Percentiles rank a stretch among this genome's conserved stretches.
These are phyloP conservation scores for Lichtheimia ramosa DNA, from an alignment of 371 early-diverging fungal genomes.

Conservation along the genomic window DNA sequence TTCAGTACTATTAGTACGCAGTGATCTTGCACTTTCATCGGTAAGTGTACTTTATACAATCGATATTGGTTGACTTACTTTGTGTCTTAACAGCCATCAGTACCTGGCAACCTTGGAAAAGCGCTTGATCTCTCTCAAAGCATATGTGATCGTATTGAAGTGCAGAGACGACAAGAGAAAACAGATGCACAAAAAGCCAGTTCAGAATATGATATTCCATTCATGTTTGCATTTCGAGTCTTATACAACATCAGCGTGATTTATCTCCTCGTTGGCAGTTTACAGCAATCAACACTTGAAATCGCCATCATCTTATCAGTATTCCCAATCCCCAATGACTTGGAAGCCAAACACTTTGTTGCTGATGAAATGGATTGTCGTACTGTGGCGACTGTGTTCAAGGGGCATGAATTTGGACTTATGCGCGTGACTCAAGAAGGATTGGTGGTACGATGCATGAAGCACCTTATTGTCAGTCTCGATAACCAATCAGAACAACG, in stretches of 20 bases:
- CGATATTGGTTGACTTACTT: not conserved
- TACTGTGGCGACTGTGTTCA: slow-evolving; percentile 34
- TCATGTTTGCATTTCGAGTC: slow-evolving; percentile 53
- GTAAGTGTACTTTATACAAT: slow-evolving; percentile 15
- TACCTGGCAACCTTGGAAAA: slow-evolving; percentile 45
- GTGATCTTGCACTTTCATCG: slow-evolving; percentile 45
- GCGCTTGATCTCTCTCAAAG: slow-evolving; percentile 43
- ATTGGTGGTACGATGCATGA: slow-evolving; percentile 46
- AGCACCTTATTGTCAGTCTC: slow-evolving; percentile 46
- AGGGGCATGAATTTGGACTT: slow-evolving; percentile 47
- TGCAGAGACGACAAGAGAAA: slow-evolving; percentile 39
- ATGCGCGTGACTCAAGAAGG: slow-evolving; percentile 53
- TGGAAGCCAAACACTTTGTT: slow-evolving; percentile 40
- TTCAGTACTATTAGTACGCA: slow-evolving; percentile 38
- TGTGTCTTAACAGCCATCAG: slow-evolving; percentile 30
- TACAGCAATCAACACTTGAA: slow-evolving; percentile 52
- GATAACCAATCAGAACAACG: slow-evolving; percentile 45
- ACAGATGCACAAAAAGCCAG: slow-evolving; percentile 11
- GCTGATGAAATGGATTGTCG: slow-evolving; percentile 41
- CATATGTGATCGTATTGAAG: slow-evolving; percentile 49
- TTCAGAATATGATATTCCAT: slow-evolving; percentile 44
- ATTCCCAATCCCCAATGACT: slow-evolving; percentile 40
- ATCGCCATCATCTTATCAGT: slow-evolving; percentile 51
- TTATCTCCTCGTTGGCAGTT: slow-evolving; percentile 47
- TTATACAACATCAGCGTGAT: slow-evolving; percentile 49